Evolutionary conservation across 78 protist species (phyloP).

Genomic region (Dictyostelium intermedium): DNA sequence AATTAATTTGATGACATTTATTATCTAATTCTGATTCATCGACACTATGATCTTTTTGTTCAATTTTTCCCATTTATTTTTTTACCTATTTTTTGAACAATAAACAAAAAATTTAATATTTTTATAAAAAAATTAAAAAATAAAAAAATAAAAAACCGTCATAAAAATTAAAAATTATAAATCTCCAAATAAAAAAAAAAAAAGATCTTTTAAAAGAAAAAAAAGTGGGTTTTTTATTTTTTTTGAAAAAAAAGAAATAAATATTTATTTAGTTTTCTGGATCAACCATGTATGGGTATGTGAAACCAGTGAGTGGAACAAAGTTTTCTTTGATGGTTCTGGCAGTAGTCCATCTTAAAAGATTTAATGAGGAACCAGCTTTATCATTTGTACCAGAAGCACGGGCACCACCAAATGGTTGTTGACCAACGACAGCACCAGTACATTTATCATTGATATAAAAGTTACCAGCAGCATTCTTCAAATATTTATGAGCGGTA

Average conservation of each 20-base stretch:
- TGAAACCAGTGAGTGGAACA: slow-evolving; percentile 69
- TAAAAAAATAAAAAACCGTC: too few species aligned
- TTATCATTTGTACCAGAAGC: slow-evolving; percentile 97
- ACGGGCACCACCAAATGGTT: slow-evolving; percentile 91
- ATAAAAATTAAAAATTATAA: too few species aligned
- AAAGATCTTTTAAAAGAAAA: too few species aligned
- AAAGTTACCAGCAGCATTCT: slow-evolving; percentile 94
- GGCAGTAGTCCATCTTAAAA: slow-evolving; percentile 87
- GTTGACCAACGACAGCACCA: slow-evolving; percentile 97
- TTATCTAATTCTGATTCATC: neutral
- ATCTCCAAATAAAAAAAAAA: too few species aligned
- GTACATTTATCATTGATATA: slow-evolving; percentile 97
- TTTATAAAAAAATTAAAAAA: too few species aligned
- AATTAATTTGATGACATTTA: neutral
- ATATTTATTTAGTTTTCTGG: slow-evolving; percentile 42
- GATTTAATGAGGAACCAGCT: slow-evolving; percentile 89
- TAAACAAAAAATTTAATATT: too few species aligned
- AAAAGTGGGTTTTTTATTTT: too few species aligned
- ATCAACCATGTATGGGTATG: slow-evolving; percentile 84
- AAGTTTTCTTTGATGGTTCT: slow-evolving; percentile 94
- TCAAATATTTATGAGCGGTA: slow-evolving; percentile 55
- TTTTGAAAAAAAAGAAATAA: too few species aligned
- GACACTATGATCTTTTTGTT: neutral
- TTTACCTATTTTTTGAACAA: too few species aligned
- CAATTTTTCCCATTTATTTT: neutral